These are phyloP conservation scores for Amylocystis lapponica DNA, from an alignment of 768 basidiomycete species.

Conservation along the genomic window DNA sequence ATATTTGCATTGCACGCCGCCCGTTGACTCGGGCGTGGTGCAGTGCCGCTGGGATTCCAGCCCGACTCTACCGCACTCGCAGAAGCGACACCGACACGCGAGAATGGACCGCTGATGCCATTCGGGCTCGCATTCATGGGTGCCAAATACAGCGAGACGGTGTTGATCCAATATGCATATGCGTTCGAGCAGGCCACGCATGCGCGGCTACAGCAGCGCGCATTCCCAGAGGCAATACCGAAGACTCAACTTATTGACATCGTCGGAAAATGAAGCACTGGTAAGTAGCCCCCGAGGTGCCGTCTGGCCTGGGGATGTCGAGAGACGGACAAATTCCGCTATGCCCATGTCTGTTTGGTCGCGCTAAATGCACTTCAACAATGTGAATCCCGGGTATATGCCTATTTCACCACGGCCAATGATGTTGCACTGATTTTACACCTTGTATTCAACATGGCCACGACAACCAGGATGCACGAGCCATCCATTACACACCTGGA, in stretches of 20 bases:
- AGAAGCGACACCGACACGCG: slow-evolving; percentile 33
- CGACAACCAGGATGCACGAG: too few species aligned
- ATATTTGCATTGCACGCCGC: background rate
- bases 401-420: too few species aligned
- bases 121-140: slow-evolving; percentile 40
- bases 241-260: slow-evolving; percentile 43
- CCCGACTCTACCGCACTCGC: slow-evolving; percentile 24
- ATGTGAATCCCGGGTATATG: too few species aligned
- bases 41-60: slow-evolving; percentile 36
- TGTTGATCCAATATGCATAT: slow-evolving; percentile 36
- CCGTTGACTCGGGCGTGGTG: too few species aligned
- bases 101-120: slow-evolving; percentile 18
- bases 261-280: slow-evolving; percentile 4
- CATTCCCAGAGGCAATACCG: slow-evolving; percentile 49
- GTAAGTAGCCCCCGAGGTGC: too few species aligned
- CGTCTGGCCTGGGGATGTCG: too few species aligned
- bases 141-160: slow-evolving; percentile 39
- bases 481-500: too few species aligned
- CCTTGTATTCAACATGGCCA: too few species aligned
- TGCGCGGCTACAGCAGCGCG: slow-evolving; percentile 41
- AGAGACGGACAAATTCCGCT: too few species aligned
- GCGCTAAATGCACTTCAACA: too few species aligned
- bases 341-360: too few species aligned
- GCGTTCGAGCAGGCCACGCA: slow-evolving; percentile 54
- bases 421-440: too few species aligned